Percentiles rank a stretch among this genome's conserved stretches.
phyloP scores from a whole-genome alignment of 2,329 filamentous ascomycete genomes.

The Clonostachys sp. region DNA sequence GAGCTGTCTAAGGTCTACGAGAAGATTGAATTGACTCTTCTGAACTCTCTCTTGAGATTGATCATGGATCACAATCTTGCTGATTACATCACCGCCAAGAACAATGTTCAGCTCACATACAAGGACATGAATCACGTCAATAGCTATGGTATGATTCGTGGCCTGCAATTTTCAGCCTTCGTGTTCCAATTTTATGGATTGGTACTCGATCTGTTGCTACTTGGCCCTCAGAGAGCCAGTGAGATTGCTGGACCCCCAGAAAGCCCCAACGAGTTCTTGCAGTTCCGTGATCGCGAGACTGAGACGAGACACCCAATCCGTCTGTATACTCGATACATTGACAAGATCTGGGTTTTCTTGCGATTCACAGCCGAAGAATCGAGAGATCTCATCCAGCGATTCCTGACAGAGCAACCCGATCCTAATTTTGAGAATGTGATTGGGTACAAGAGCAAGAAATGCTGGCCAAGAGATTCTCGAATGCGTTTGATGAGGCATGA shows the following conservation, averaged over 20 bases:
- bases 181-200: conserved; percentile 99
- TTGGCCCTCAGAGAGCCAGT: conserved; percentile 92
- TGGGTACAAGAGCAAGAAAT: conserved; percentile 98
- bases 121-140: conserved; percentile 99
- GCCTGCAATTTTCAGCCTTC: conserved; percentile 95
- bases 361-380: conserved; percentile 93
- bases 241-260: conserved; percentile 94
- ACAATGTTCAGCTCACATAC: conserved; percentile 98
- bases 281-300: conserved; percentile 90
- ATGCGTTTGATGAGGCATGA: conserved; percentile 99
- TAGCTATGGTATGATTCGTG: conserved; percentile 96
- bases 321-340: conserved; percentile 95
- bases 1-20: conserved; percentile 99
- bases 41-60: conserved; percentile 86
- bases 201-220: conserved; percentile 85
- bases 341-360: conserved; percentile 98
- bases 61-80: conserved; percentile 99
- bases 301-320: conserved; percentile 93
- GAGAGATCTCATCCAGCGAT: conserved; percentile 91
- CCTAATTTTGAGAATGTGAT: conserved; percentile 99
- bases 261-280: conserved; percentile 93
- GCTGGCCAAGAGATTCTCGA: conserved; percentile 94
- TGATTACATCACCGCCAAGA: conserved; percentile 98
- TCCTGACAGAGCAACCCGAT: conserved; percentile 96
- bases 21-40: conserved; percentile 93